Evolutionary conservation across 2,329 filamentous ascomycete species (phyloP).

Genomic region (Albifimbria verrucaria): DNA sequence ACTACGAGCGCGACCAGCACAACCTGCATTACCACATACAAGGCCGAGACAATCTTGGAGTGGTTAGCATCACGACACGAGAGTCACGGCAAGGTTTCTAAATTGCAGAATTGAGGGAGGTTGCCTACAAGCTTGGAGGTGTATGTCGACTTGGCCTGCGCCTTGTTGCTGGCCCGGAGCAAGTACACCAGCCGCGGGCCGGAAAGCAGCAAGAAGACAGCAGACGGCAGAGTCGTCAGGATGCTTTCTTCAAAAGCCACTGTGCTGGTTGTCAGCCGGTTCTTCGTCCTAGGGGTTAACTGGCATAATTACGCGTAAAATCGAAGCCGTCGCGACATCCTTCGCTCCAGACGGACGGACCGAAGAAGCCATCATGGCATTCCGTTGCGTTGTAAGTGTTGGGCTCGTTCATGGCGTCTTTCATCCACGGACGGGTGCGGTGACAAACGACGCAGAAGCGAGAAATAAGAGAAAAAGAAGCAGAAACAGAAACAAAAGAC

Average conservation of each 20-base stretch:
- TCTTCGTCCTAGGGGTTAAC: too few relatives aligned
- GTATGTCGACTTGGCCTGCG: slow-evolving; percentile 21
- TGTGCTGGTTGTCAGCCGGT: slow-evolving; percentile 12
- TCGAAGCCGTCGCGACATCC: slow-evolving; percentile 29
- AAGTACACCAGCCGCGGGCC: slow-evolving; percentile 20
- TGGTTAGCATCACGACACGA: neutral
- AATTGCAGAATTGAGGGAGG: neutral
- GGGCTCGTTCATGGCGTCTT: too few relatives aligned
- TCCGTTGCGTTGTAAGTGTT: slow-evolving; percentile 18
- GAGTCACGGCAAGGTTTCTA: neutral
- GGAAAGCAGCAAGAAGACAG: slow-evolving; percentile 19
- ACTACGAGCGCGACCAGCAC: slow-evolving; percentile 21
- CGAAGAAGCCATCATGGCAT: slow-evolving; percentile 25
- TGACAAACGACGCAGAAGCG: too few relatives aligned
- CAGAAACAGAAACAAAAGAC: too few relatives aligned
- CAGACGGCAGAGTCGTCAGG: slow-evolving; percentile 18
- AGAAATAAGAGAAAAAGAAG: too few relatives aligned
- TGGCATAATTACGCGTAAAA: slow-evolving; percentile 18
- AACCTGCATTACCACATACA: slow-evolving; percentile 22
- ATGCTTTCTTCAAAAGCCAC: slow-evolving; percentile 28
- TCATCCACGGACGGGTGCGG: too few relatives aligned
- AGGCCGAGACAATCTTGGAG: slow-evolving; percentile 16
- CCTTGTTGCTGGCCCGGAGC: slow-evolving; percentile 16
- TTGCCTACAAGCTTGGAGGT: slow-evolving; percentile 21
- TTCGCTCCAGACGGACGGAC: slow-evolving; percentile 22